phyloP scores from a whole-genome alignment of 2,329 filamentous ascomycete genomes.

The Cladosporium halotolerans region DNA sequence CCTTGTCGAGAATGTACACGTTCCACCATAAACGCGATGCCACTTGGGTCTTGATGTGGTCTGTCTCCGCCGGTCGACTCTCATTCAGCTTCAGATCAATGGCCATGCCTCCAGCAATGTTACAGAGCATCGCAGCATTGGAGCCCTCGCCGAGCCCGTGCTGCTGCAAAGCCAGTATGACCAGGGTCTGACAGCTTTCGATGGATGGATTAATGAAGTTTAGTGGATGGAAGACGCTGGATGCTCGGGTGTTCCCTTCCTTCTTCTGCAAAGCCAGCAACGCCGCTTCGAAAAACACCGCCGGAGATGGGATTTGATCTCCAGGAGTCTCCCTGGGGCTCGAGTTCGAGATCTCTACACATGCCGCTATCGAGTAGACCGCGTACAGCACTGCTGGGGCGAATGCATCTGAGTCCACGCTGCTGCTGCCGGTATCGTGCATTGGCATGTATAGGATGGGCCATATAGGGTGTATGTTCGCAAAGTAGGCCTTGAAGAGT shows the following conservation, averaged over 20 bases:
- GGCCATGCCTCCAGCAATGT: conserved; percentile 5
- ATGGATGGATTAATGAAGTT: conserved; percentile 6
- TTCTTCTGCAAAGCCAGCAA: conserved; percentile 7
- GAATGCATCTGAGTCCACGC: neutral
- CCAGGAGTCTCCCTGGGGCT: neutral
- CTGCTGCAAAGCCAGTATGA: conserved; percentile 2
- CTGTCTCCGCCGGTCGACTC: neutral
- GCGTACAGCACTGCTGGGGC: conserved; percentile 4
- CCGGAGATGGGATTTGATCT: neutral
- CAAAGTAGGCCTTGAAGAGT: conserved; percentile 3
- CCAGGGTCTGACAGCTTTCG: conserved; percentile 8
- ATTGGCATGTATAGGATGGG: conserved; percentile 6
- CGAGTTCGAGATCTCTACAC: neutral
- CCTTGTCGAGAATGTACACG: conserved; percentile 5
- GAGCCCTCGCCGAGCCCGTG: conserved; percentile 5
- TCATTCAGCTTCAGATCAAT: conserved; percentile 4
- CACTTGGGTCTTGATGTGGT: neutral
- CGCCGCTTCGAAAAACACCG: conserved; percentile 8
- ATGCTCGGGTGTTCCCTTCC: neutral
- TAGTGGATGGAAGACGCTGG: conserved; percentile 4
- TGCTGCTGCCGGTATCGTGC: conserved; percentile 2
- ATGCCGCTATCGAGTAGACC: conserved; percentile 6
- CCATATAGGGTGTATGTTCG: conserved; percentile 8
- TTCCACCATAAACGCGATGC: conserved; percentile 7
- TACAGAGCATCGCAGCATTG: conserved; percentile 6